Evolutionary conservation across 129 eudicot species (phyloP).

Genomic region (Kitagawia praeruptora): DNA sequence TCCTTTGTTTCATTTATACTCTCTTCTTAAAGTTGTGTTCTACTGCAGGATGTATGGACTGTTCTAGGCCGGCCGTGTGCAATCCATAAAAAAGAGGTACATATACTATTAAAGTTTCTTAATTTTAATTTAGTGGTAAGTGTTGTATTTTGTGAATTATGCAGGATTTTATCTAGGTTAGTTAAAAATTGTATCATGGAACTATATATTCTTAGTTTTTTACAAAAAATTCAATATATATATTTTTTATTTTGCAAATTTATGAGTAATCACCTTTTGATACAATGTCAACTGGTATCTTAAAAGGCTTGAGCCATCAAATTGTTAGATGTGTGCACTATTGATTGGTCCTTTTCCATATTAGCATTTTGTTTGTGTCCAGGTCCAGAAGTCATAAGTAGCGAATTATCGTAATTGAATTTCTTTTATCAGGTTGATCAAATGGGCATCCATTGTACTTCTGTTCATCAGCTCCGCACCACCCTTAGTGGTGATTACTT

Average conservation of each 20-base stretch:
- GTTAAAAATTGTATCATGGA: background rate
- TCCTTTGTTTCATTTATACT: background rate
- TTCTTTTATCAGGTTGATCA: constrained; percentile 63
- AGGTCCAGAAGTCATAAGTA: background rate
- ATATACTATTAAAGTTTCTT: constrained; percentile 25
- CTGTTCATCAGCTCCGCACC: constrained; percentile 72
- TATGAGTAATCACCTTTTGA: background rate
- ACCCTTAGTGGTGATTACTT: constrained; percentile 96
- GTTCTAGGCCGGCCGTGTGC: constrained; percentile 88
- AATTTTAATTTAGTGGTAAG: background rate
- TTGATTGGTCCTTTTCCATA: background rate
- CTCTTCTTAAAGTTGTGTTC: background rate
- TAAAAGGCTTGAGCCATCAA: background rate
- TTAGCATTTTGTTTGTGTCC: background rate
- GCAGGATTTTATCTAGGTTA: background rate
- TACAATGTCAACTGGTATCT: background rate
- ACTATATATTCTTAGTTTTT: too few relatives aligned
- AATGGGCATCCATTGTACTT: constrained; percentile 93
- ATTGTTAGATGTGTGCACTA: background rate
- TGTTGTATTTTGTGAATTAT: background rate
- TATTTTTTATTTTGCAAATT: background rate
- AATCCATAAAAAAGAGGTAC: constrained; percentile 83
- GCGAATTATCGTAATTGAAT: background rate
- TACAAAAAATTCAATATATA: too few relatives aligned
- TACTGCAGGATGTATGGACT: constrained; percentile 73